Base-by-base conservation (phyloP, 202 grass and related monocot genomes). In the Sporobolus alterniflorus region DNA sequence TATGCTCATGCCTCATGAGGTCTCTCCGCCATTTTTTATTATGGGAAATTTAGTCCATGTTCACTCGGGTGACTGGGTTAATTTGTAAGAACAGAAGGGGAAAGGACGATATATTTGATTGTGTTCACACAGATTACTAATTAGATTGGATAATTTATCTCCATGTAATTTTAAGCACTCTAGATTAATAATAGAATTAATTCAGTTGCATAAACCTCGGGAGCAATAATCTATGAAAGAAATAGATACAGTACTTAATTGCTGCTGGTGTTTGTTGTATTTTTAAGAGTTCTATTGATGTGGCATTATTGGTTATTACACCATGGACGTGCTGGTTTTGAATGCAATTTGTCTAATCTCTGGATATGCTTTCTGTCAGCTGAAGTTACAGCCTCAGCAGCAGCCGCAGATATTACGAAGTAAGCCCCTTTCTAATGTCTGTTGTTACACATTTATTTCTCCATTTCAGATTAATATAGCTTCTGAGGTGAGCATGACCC, bases 401-500 rank as follows among this genome's bases (percentile, higher is more conserved):
- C 91, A 57, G 88, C 95, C 50, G 89, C 93, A 68, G 93, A 99
- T 75, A 84, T 88, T 92, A 96, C 97, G 70, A 99, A 99, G 97
- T 99, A 92, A 74, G 84, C 14, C 61, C 42, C 64, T 74, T 67
- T 77, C 42, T 50, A 62, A 85, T 60, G 46, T 75, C 41, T 69
- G n/a, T 83, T 68, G 14, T 64, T 81, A 5, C 76, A 57, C 55
- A 69, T 64, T 90, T 78, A 54, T 24, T 74, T 84, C 32, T 69
- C 21, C 13, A 24, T 84, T 84, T 33, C 56, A 33, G 17, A 66
- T 79, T 40, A 85, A 71, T 65, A 71, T 80, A 55, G 55, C 70
- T 75, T 57, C 50, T 63, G 71, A 77, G 36, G 65, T 18, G 24
- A 85, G 71, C 18, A 59, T 67, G 75, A 57, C 66, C 25, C 42